Base-by-base conservation (phyloP, 148 eudicot species). In the Rheum nobile region DNA sequence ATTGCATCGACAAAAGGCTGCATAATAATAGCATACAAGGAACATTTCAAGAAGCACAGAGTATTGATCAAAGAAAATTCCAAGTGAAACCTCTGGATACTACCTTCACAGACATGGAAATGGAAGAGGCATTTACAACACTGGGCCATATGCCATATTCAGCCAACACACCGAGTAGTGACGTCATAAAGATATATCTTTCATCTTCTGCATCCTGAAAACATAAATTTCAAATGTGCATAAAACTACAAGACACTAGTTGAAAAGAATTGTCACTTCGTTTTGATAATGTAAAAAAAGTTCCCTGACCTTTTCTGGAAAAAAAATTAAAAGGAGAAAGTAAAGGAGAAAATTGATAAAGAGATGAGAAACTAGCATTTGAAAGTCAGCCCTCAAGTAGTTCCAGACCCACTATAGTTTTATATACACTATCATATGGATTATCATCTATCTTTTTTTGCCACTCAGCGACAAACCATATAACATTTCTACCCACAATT, bases 121-220 rank as follows among this genome's bases (percentile, higher is more conserved):
- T 87, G 75, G 88, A 75, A 73, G 90, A 85, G 19, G 98, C 98
- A 82, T 83, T 93, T 35, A 84, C 72, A 61, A 86, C 89, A 76
- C 76, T 86, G 77, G 98, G 98, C 90, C 83, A 85, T 78, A 88
- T 79, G 61, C 88, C 86, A 88, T 83, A 84, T 81, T 88, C 98
- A 63, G 88, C 92, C 86, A 93, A 83, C 77, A 93, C 77, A 52
- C 90, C 88, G 52, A 89, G 79, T 76, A 84, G 81, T 39, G 98
- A 86, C 77, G 97, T 84, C 86, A 79, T 80, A 74, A 91, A 91
- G 54, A 84, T 81, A 78, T 83, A 88, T 80, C 83, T 89, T 82
- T 91, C 95, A 76, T 91, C 98, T 75, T 93, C 98, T 29, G 77
- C 83, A 81, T 79, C 94, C 98, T 93, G 89, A 73, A 80, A 46